These are phyloP conservation scores for Phytophthora fragariae DNA, from an alignment of 352 stramenopile genomes.

Conservation along the genomic window DNA sequence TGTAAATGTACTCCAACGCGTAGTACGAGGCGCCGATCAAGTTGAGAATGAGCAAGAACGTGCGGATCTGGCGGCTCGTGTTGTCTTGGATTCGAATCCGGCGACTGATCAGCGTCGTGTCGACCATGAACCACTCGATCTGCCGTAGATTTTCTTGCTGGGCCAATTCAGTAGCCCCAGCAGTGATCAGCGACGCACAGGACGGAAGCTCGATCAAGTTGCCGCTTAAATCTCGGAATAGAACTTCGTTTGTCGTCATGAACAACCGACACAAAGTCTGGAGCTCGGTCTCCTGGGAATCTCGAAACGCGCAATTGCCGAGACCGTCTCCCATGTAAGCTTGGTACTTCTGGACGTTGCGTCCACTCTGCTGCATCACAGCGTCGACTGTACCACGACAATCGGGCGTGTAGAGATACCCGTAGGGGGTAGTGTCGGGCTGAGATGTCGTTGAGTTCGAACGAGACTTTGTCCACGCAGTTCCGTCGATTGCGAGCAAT, in stretches of 20 bases:
- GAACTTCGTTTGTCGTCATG: constrained; percentile 36
- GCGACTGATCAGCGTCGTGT: constrained; percentile 32
- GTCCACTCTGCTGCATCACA: constrained; percentile 38
- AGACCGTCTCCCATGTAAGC: constrained; percentile 48
- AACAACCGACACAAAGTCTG: constrained; percentile 50
- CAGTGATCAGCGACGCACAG: constrained; percentile 25
- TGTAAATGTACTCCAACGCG: constrained; percentile 43
- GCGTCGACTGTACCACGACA: constrained; percentile 36
- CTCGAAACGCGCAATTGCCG: constrained; percentile 44
- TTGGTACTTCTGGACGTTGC: constrained; percentile 59
- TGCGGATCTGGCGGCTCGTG: constrained; percentile 49
- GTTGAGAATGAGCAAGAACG: constrained; percentile 45
- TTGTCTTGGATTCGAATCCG: constrained; percentile 51
- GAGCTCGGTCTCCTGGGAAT: constrained; percentile 49
- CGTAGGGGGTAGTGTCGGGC: constrained; percentile 33
- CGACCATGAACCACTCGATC: constrained; percentile 47
- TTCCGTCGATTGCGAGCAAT: constrained; percentile 44
- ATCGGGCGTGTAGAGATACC: constrained; percentile 50
- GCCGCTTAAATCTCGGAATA: constrained; percentile 36
- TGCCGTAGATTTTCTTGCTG: constrained; percentile 41
- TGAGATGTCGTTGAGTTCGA: neutral
- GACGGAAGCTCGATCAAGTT: constrained; percentile 28
- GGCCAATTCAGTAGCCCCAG: neutral
- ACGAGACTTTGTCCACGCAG: constrained; percentile 41
- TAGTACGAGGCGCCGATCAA: constrained; percentile 47